These are phyloP conservation scores for Asclepias syriaca DNA, from an alignment of 257 asterid species.

Conservation along the genomic window DNA sequence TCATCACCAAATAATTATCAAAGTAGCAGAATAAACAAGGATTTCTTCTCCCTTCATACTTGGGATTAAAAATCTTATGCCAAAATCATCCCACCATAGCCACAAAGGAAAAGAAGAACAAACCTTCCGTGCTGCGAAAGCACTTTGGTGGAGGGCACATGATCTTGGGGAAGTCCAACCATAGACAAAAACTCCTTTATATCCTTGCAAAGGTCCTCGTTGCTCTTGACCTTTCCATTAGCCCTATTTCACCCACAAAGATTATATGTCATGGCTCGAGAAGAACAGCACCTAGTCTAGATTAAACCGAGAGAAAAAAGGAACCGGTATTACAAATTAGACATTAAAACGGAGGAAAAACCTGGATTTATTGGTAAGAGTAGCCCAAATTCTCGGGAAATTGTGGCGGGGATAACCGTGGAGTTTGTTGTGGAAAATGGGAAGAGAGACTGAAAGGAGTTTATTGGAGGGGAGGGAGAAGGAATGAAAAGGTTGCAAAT, in stretches of 20 bases:
- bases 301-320: background rate
- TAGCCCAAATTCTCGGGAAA: constrained; percentile 26
- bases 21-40: background rate
- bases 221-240: constrained; percentile 53
- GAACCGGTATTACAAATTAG: constrained; percentile 1
- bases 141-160: constrained; percentile 77
- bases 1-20: background rate
- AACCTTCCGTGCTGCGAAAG: constrained; percentile 79
- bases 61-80: background rate
- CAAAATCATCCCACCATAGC: background rate
- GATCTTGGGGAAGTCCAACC: constrained; percentile 67
- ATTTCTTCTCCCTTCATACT: background rate
- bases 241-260: constrained; percentile 30
- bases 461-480: constrained; percentile 32
- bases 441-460: constrained; percentile 22
- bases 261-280: background rate
- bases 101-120: constrained; percentile 1
- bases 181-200: constrained; percentile 54
- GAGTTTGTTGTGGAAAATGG: constrained; percentile 17
- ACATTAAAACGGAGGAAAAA: constrained; percentile 13
- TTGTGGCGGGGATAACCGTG: constrained; percentile 11
- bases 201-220: constrained; percentile 61
- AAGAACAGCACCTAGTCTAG: background rate
- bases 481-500: constrained; percentile 28
- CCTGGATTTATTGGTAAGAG: constrained; percentile 49